Base-by-base conservation (phyloP, 495 filamentous ascomycete species). In the Daldinia grandis region DNA sequence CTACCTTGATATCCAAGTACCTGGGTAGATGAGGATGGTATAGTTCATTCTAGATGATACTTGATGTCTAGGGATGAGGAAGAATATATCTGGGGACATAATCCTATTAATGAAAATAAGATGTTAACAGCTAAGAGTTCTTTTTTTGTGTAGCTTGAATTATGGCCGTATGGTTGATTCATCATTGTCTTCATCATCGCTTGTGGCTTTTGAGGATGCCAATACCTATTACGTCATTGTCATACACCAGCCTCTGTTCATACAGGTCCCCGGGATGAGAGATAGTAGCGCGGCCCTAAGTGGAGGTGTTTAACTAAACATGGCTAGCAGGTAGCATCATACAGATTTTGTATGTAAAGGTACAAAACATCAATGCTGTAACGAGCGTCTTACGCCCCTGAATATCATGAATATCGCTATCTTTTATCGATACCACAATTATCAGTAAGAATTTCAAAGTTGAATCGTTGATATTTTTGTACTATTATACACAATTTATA, bases 171-270 rank as follows among this genome's bases (percentile, higher is more conserved):
- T 60, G 40, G 24, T 71, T 62, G 56, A 66, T 66, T 71, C 57
- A 64, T 71, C 53, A 66, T 66, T 49, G 44, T 66, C 31, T 54
- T 55, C 56, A 67, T 59, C 56, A 59, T 71, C 64, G 49, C 27
- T 31, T 53, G 62, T 30, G 57, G 42, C 67, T 40, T 63, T 64
- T 33, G 54, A 47, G 21, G 51, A 60, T 53, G 25, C 40, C n/a
- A 38, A 56, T 61, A 6, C n/a, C 5, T 42, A 58, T 60, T 72
- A 72, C 69, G 69, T 72, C 69, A 72, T 72, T 72, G 64, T 67
- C 35, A 58, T 62, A 66, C 68, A 55, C 28, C 30, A 19, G 53
- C n/a, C 30, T 17, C 53, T 56, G 30, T n/a, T n/a, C n/a, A n/a
- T n/a, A n/a, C n/a, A n/a, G n/a, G n/a, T n/a, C n/a, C n/a, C n/a